These are phyloP conservation scores for Trifolium pratense DNA, from an alignment of 306 rosid genomes.

Conservation along the genomic window DNA sequence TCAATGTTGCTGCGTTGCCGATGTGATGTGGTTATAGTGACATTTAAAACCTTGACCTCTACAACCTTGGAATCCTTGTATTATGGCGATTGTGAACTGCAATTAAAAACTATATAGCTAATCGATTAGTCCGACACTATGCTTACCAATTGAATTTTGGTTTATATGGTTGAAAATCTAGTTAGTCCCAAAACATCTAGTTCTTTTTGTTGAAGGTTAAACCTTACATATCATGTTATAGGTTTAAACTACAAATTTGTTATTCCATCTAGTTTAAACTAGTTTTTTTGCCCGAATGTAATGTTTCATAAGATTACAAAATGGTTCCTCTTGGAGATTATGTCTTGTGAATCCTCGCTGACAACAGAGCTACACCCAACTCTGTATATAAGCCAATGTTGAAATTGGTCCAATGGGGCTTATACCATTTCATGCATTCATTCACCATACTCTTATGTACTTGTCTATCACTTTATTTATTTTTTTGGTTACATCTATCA, in stretches of 20 bases:
- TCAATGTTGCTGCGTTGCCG: background rate
- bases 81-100: background rate
- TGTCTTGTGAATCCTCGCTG: conserved; percentile 1
- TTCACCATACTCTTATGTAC: background rate
- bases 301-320: background rate
- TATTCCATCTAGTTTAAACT: background rate
- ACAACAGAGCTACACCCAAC: background rate
- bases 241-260: background rate
- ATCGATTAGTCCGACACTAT: background rate
- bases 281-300: background rate
- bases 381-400: background rate
- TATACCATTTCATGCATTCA: background rate
- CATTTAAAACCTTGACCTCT: background rate
- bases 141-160: background rate
- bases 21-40: background rate
- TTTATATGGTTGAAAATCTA: background rate
- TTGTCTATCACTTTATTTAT: background rate
- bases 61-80: background rate
- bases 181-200: conserved; percentile 1
- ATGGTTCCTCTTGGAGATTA: background rate
- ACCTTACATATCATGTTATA: background rate
- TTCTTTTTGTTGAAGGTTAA: background rate
- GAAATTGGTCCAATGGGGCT: background rate
- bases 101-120: background rate
- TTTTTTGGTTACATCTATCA: too few relatives aligned